phyloP scores from a whole-genome alignment of 1,139 yeast species.

The Geotrichum histeridarum region DNA sequence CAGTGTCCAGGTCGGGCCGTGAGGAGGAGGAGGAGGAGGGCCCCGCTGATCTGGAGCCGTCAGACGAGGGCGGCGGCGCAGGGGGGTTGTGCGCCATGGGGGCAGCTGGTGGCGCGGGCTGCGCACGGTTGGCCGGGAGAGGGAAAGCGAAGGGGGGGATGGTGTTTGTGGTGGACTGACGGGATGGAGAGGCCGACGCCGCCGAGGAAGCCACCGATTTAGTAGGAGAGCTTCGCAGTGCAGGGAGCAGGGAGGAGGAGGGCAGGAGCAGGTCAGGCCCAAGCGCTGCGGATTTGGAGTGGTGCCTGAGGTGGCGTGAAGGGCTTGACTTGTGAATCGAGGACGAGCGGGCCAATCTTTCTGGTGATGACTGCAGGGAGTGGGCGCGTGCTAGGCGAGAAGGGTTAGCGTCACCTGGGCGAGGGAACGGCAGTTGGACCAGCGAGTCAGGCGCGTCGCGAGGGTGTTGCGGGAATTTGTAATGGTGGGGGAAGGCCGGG shows the following conservation, averaged over 20 bases:
- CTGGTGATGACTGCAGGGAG: neutral
- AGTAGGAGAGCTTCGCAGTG: neutral
- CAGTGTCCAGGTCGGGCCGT: slow-evolving; percentile 7
- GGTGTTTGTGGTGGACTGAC: neutral
- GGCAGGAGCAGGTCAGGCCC: neutral
- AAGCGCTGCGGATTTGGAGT: neutral
- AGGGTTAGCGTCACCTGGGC: neutral
- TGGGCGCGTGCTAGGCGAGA: neutral
- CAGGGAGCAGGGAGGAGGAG: neutral
- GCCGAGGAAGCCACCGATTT: slow-evolving; percentile 1
- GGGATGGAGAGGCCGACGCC: neutral
- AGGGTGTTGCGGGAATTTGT: neutral
- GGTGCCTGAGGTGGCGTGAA: neutral
- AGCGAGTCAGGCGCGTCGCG: slow-evolving; percentile 1
- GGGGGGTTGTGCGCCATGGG: neutral
- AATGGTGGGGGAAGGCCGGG: neutral
- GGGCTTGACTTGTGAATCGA: neutral
- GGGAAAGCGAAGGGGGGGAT: slow-evolving; percentile 5
- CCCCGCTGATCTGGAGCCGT: neutral
- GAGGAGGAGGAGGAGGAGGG: neutral
- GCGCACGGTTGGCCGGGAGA: neutral
- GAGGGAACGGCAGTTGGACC: neutral
- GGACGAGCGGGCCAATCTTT: neutral
- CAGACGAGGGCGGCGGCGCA: neutral
- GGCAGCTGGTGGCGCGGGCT: neutral